Base-by-base conservation (phyloP, 1,284 basidiomycete genomes). In the Rhizopogon hawkerae region DNA sequence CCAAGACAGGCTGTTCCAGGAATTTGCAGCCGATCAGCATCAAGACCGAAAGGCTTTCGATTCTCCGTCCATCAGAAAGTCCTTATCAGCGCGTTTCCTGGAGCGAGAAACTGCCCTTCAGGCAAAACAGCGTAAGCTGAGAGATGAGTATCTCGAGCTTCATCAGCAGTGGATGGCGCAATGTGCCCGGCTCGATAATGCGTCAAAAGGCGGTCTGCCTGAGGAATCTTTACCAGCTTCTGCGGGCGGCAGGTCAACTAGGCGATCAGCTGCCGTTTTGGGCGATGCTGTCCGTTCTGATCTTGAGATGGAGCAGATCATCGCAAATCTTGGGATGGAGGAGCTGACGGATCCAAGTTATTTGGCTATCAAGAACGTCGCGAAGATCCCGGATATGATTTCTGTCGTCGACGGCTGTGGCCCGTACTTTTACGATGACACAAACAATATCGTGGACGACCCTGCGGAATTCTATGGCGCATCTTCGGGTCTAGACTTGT, bases 291-390 rank as follows among this genome's bases (percentile, higher is more conserved):
- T 95, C 9, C 83, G 92, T 1, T 93, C 92, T 14, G 95, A 98
- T 66, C 78, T 96, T 50, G 95, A 98, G 72, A 94, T 97, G 80
- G 89, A 97, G 61, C 92, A 94, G 69, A 94, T 98, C 61, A 85
- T 98, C 49, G 92, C 91, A 9, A 92, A 85, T 59, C 72, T 97
- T 35, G 93, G 92, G 42, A 90, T 87, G 57, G 91, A 94, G 55
- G 94, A 95, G 56, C 81, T 91, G 49, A 92, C 87, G 39, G 93
- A 98, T 67, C 92, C 94, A 0, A 89, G 81, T 57, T 81, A 89
- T 57, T 81, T 97, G 16, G 91, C 92, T 2, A 74, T 84, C 44
- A 79, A 84, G 55, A 97, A 96, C 50, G 78, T 92, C n/a, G 94
- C 94, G 13, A 79, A 71, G 18, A 87, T 95, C 37, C 95, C 95